Evolutionary conservation across 495 filamentous ascomycete species (phyloP).

Genomic region (Hyaloscypha finlandica): DNA sequence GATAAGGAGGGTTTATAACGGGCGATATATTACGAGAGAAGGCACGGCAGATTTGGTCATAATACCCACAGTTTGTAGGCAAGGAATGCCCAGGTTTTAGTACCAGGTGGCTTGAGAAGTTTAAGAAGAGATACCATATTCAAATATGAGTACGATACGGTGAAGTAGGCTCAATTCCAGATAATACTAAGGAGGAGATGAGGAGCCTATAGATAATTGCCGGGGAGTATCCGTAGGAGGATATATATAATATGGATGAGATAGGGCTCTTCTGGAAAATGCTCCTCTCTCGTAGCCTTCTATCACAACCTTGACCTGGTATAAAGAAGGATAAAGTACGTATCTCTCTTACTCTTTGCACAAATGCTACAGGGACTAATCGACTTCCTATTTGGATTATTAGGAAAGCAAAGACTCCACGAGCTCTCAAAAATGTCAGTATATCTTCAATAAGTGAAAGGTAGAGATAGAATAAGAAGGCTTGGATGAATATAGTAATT

Average conservation of each 20-base stretch:
- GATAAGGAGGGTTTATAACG: not conserved
- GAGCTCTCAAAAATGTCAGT: not conserved
- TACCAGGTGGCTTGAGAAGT: not conserved
- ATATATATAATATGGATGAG: conserved; percentile 5
- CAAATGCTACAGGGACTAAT: not conserved
- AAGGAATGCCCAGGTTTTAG: not conserved
- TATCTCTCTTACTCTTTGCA: not conserved
- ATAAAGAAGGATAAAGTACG: not conserved
- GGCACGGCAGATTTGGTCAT: not conserved
- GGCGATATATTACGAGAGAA: not conserved
- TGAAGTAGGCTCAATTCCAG: not conserved
- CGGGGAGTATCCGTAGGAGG: not conserved
- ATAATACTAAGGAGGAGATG: not conserved
- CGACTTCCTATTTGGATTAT: conserved; percentile 2
- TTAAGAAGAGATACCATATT: not conserved
- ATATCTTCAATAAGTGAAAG: not conserved
- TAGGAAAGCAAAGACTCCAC: not conserved
- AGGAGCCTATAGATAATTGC: not conserved
- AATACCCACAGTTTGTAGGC: not conserved
- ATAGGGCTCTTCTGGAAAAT: not conserved
- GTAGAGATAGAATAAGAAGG: not conserved
- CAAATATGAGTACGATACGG: not conserved
- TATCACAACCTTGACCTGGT: not conserved
- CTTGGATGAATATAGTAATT: conserved; percentile 6
- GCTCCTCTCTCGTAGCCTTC: not conserved